Percentiles rank a stretch among this genome's conserved stretches.
Evolutionary conservation across 495 filamentous ascomycete genomes (phyloP).

Genomic region (Peziza echinospora): DNA sequence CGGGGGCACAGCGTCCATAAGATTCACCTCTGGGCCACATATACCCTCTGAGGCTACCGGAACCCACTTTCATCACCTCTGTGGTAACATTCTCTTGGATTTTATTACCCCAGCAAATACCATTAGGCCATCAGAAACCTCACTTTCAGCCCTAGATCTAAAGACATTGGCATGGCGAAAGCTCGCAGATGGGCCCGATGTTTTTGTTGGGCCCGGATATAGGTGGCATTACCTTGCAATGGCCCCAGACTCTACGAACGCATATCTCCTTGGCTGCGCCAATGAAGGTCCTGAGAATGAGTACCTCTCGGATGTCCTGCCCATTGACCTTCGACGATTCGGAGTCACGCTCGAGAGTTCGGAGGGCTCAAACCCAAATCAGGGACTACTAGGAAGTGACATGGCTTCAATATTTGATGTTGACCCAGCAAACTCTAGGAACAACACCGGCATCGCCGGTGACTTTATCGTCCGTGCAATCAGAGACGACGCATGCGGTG

Average conservation of each 20-base stretch:
- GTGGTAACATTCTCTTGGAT: constrained; percentile 76
- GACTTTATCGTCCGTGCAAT: constrained; percentile 19
- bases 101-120: constrained; percentile 82
- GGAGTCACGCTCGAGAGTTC: constrained; percentile 7
- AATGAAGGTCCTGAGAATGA: constrained; percentile 56
- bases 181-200: constrained; percentile 75
- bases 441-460: not conserved
- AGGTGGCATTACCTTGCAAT: constrained; percentile 96
- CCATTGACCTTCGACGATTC: constrained; percentile 50
- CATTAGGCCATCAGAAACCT: constrained; percentile 64
- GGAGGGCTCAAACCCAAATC: constrained; percentile 11
- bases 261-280: constrained; percentile 84
- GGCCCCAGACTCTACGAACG: constrained; percentile 80
- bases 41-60: constrained; percentile 74
- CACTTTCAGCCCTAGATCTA: constrained; percentile 68
- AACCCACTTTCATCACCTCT: constrained; percentile 84
- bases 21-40: constrained; percentile 71
- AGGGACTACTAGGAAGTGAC: constrained; percentile 18
- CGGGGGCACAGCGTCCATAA: constrained; percentile 70
- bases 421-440: constrained; percentile 6
- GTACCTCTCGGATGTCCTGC: constrained; percentile 78
- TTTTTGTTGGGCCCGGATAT: constrained; percentile 59
- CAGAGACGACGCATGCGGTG: constrained; percentile 17
- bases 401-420: constrained; percentile 15
- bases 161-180: constrained; percentile 78